Percentiles rank a stretch among this genome's conserved stretches.
Evolutionary conservation across 306 rosid species (phyloP).

Genomic region (Prunus armeniaca): DNA sequence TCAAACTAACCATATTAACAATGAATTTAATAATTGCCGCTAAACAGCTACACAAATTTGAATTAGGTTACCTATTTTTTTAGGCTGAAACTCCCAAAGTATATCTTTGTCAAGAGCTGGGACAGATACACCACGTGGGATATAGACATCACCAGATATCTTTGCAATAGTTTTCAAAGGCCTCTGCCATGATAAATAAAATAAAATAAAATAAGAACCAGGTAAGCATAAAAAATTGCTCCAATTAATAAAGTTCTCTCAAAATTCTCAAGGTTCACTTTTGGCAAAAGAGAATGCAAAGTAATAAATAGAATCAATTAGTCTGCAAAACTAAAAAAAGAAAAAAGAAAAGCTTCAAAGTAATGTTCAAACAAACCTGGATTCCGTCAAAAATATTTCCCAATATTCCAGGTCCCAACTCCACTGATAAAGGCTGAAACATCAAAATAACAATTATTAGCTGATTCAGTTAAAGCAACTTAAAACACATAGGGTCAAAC

Average conservation of each 20-base stretch:
- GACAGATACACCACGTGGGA: conserved; percentile 96
- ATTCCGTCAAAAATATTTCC: conserved; percentile 99
- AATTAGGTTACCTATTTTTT: conserved; percentile 59
- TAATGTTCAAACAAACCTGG: conserved; percentile 60
- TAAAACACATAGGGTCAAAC: conserved; percentile 2
- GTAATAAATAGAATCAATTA: background rate
- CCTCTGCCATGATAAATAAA: conserved; percentile 46
- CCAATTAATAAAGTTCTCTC: background rate
- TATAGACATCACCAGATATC: conserved; percentile 94
- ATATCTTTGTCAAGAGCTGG: conserved; percentile 95
- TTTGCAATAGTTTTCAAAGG: conserved; percentile 97
- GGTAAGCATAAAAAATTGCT: background rate
- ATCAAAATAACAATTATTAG: conserved; percentile 25
- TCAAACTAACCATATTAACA: background rate
- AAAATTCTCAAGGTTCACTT: background rate
- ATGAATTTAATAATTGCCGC: background rate
- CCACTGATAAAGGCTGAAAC: conserved; percentile 95
- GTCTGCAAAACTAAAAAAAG: background rate
- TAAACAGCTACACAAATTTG: background rate
- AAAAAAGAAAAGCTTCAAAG: conserved; percentile 9
- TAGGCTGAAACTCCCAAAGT: conserved; percentile 96
- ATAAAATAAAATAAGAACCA: background rate
- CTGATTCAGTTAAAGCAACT: conserved; percentile 10
- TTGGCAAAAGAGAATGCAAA: background rate
- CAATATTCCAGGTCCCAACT: conserved; percentile 97